phyloP scores from a whole-genome alignment of 805 yeast species.

The Spathaspora sp. region DNA sequence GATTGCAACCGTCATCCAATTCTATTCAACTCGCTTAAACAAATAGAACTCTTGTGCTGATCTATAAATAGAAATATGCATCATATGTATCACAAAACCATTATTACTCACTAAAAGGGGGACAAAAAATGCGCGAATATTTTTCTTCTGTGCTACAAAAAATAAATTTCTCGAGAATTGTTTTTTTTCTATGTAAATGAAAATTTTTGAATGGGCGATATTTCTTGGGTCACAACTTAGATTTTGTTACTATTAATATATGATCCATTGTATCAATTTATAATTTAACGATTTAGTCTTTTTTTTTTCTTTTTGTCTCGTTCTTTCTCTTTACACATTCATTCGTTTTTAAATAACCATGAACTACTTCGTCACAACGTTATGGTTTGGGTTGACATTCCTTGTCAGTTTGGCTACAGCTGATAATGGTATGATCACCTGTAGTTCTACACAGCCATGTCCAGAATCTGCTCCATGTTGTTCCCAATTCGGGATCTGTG shows the following conservation, averaged over 20 bases:
- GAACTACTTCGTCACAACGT: background rate
- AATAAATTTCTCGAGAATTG: background rate
- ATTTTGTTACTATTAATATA: background rate
- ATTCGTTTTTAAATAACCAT: background rate
- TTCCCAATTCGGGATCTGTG: conserved; percentile 75
- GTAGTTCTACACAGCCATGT: conserved; percentile 56
- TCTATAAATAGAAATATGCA: background rate
- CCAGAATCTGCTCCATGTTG: conserved; percentile 87
- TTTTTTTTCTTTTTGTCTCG: background rate
- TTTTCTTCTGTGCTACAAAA: background rate
- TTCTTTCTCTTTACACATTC: background rate
- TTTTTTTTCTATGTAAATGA: background rate
- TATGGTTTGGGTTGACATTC: background rate
- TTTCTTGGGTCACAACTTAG: background rate
- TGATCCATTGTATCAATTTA: background rate
- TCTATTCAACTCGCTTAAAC: background rate
- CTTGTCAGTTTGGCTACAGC: conserved; percentile 1
- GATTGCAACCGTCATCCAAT: background rate
- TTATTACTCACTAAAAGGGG: background rate
- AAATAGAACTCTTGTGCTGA: background rate
- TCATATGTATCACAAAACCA: background rate
- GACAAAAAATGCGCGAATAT: background rate
- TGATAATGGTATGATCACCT: conserved; percentile 21
- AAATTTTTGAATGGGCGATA: background rate
- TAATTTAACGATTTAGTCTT: background rate